Percentiles rank a stretch among this genome's conserved stretches.
Conservation (phyloP, 2,329 filamentous ascomycete genomes). For the Talaromyces sp. region DNA sequence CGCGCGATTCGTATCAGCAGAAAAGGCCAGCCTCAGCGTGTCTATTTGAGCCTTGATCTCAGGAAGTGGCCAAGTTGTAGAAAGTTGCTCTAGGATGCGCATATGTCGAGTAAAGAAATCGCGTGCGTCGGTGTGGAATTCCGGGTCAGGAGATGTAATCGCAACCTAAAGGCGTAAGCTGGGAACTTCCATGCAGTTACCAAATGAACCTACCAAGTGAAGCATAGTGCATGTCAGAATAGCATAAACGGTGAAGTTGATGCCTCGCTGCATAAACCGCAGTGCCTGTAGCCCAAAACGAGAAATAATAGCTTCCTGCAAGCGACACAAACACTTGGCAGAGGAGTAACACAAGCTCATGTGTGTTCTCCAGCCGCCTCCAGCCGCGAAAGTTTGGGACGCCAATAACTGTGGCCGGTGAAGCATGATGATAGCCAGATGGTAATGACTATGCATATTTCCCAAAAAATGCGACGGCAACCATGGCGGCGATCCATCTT, state of each 20-base stretch:
- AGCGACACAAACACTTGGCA: slow-evolving; percentile 76
- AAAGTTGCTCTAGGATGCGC: slow-evolving; percentile 84
- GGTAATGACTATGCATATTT: slow-evolving; percentile 85
- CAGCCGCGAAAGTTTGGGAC: slow-evolving; percentile 64
- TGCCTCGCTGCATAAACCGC: slow-evolving; percentile 86
- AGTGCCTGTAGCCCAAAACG: slow-evolving; percentile 75
- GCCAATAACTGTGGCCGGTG: slow-evolving; percentile 80
- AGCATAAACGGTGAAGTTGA: slow-evolving; percentile 93
- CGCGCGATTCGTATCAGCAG: slow-evolving; percentile 74
- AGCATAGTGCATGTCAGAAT: slow-evolving; percentile 88
- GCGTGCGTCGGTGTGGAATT: slow-evolving; percentile 76
- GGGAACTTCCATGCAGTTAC: neutral
- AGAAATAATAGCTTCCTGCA: slow-evolving; percentile 78
- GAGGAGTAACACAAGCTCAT: slow-evolving; percentile 82
- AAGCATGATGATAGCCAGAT: slow-evolving; percentile 78
- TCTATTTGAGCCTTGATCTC: slow-evolving; percentile 90
- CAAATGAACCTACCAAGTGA: slow-evolving; percentile 66
- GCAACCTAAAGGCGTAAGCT: slow-evolving; percentile 59
- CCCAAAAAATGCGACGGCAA: slow-evolving; percentile 82
- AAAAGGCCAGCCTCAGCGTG: slow-evolving; percentile 84
- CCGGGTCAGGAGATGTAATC: slow-evolving; percentile 86
- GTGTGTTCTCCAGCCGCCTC: slow-evolving; percentile 79
- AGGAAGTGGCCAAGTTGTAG: slow-evolving; percentile 77
- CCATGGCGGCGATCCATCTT: slow-evolving; percentile 76
- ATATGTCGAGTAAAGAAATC: slow-evolving; percentile 92